A percentile compares a stretch with the other conserved stretches of the same genome.
Conservation (phyloP, 371 early-diverging fungal genomes). For the Haplosporangium sp. region DNA sequence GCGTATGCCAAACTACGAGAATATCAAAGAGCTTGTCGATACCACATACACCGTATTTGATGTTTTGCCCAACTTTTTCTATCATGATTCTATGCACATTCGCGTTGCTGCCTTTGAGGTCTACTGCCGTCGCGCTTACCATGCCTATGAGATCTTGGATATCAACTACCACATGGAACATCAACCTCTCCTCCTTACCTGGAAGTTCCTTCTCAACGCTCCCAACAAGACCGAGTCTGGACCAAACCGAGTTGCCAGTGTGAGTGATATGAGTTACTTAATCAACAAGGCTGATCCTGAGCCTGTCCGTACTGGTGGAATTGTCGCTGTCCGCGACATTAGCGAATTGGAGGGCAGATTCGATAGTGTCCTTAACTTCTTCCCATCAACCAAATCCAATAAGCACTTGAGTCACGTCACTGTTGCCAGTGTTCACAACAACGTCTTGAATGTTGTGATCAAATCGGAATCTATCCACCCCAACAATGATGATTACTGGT, state of each 20-base stretch:
- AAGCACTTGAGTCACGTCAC: slow-evolving; percentile 37
- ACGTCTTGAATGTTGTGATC: slow-evolving; percentile 76
- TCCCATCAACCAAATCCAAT: slow-evolving; percentile 49
- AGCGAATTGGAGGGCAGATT: slow-evolving; percentile 66
- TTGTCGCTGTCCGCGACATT: slow-evolving; percentile 69
- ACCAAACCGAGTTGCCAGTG: slow-evolving; percentile 79
- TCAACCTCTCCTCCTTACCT: slow-evolving; percentile 79
- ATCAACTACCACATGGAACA: slow-evolving; percentile 82
- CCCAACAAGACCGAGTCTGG: slow-evolving; percentile 62
- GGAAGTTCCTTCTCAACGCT: slow-evolving; percentile 80
- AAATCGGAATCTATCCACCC: slow-evolving; percentile 83
- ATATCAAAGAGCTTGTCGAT: slow-evolving; percentile 89
- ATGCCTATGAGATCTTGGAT: slow-evolving; percentile 92
- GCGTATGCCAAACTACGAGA: slow-evolving; percentile 83
- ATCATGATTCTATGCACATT: slow-evolving; percentile 82
- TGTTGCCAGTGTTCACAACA: slow-evolving; percentile 43
- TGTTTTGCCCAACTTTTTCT: slow-evolving; percentile 95
- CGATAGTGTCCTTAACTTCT: slow-evolving; percentile 68
- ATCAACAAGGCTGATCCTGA: slow-evolving; percentile 73
- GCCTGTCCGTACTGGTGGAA: slow-evolving; percentile 77
- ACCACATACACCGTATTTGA: slow-evolving; percentile 97
- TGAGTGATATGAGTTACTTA: slow-evolving; percentile 79
- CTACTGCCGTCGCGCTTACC: slow-evolving; percentile 96
- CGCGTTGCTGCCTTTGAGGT: slow-evolving; percentile 93
- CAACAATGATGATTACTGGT: slow-evolving; percentile 73